Base-by-base conservation (phyloP, 2,329 filamentous ascomycete species). In the Taxawa tesnikishii region DNA sequence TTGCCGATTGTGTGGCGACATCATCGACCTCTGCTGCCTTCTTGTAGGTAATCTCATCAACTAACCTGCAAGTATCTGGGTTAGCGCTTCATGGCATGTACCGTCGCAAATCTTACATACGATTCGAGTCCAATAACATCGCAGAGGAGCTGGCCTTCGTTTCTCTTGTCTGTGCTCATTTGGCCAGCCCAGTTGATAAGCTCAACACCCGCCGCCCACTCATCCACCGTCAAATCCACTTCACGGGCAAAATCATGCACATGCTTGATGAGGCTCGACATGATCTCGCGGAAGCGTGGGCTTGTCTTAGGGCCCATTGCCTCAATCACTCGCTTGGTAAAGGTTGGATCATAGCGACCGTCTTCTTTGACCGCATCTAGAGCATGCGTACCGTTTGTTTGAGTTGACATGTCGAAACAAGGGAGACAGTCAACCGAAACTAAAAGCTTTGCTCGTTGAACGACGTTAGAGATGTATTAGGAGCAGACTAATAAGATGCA, bases 201-300 rank as follows among this genome's bases (percentile, higher is more conserved):
- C 47, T 79, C 67, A 33, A 85, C 78, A 33, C 79, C 81, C 6
- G 72, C 58, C 56, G 83, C 70, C 80, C 80, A 85, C 58, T 87
- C 81, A 33, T 82, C 79, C 18, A 73, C 67, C 12, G 75, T 83
- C 31, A 87, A 70, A 58, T 85, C 79, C 42, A 82, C 72, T 50
- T 87, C 81, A 36, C 81, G 74, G 35, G 74, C 70, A 54, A 85
- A 85, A 58, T 84, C 79, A 62, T 87, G 81, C 37, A 87, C 65
- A 60, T 85, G 79, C 29, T 60, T 65, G 56, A 84, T 75, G 45
- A 84, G 57, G 16, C 70, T 64, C 38, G 63, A 55, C 47, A 85
- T 61, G 46, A 85, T 64, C 42, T 72, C 62, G 37, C 75, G 69
- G 46, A 74, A 69, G 38, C 81, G 67, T 36, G 78, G 71, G 32